These are phyloP conservation scores for Coemansia sp. DNA, from an alignment of 192 early-diverging fungal species.

Conservation along the genomic window DNA sequence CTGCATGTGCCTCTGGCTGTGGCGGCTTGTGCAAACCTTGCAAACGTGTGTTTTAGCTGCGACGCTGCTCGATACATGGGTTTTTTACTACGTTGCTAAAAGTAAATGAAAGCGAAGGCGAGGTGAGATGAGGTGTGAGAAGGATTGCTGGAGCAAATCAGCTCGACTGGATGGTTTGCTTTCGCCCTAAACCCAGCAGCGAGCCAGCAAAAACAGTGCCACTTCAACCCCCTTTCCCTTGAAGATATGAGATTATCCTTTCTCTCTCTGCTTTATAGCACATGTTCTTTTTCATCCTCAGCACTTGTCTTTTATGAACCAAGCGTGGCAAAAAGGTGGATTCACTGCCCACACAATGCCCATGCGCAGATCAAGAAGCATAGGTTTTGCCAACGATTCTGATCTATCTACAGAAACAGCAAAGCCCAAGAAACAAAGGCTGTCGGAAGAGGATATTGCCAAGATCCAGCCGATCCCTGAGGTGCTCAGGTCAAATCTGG, in stretches of 20 bases:
- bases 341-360: neutral
- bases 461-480: constrained; percentile 48
- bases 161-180: too few species aligned
- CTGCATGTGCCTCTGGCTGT: neutral
- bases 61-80: neutral
- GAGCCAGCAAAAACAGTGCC: neutral
- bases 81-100: too few species aligned
- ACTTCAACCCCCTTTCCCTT: neutral
- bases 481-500: constrained; percentile 35
- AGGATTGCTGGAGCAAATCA: too few species aligned
- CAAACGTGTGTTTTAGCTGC: neutral
- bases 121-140: neutral
- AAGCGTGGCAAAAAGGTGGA: neutral
- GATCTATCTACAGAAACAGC: neutral
- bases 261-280: neutral
- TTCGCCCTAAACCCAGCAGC: neutral
- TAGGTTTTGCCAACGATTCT: neutral
- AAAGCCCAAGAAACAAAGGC: constrained; percentile 4
- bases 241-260: neutral
- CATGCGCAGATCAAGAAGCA: neutral
- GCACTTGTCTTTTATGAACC: too few species aligned
- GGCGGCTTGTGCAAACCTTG: neutral
- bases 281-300: too few species aligned
- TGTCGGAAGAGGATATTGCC: constrained; percentile 14
- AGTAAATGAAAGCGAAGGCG: neutral